Percentiles rank a stretch among this genome's conserved stretches.
These are phyloP conservation scores for Boeremia lycopersici DNA, from an alignment of 2,329 filamentous ascomycete genomes.

Conservation along the genomic window DNA sequence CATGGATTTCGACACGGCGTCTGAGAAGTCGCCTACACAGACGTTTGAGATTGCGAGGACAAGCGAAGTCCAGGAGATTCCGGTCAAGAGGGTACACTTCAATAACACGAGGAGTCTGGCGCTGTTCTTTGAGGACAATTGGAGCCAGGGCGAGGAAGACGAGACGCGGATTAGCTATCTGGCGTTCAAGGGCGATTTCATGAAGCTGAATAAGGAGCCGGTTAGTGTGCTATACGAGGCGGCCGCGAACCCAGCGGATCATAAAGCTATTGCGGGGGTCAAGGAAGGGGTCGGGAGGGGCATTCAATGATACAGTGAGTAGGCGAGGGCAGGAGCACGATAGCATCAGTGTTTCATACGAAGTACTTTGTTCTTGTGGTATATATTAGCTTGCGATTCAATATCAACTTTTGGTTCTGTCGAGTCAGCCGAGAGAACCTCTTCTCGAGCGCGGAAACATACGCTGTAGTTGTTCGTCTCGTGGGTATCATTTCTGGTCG, in stretches of 20 bases:
- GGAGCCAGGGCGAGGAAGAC: conserved; percentile 75
- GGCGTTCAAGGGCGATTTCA: conserved; percentile 94
- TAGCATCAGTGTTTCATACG: too few relatives aligned
- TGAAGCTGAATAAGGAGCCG: conserved; percentile 81
- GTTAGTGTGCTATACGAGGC: conserved; percentile 90
- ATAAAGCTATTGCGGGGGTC: conserved; percentile 60
- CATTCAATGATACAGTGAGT: conserved; percentile 32
- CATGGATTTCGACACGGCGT: conserved; percentile 80
- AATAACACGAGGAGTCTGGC: conserved; percentile 80
- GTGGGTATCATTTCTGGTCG: conserved; percentile 17
- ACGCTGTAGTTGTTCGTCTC: conserved; percentile 11
- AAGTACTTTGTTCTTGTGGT: neutral
- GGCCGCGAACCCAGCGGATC: conserved; percentile 88
- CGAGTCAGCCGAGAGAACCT: conserved; percentile 2
- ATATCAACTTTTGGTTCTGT: neutral
- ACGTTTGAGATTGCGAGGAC: conserved; percentile 78
- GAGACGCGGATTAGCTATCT: conserved; percentile 80
- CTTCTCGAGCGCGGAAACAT: conserved; percentile 5
- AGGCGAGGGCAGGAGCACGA: neutral
- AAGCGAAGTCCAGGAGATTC: conserved; percentile 82
- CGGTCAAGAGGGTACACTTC: conserved; percentile 87
- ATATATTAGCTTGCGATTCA: neutral
- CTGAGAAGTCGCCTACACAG: conserved; percentile 74
- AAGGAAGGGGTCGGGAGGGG: conserved; percentile 45
- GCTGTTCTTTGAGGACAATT: conserved; percentile 93